These are phyloP conservation scores for Oryza glumipatula DNA, from an alignment of 176 grass and related monocot genomes.

Conservation along the genomic window DNA sequence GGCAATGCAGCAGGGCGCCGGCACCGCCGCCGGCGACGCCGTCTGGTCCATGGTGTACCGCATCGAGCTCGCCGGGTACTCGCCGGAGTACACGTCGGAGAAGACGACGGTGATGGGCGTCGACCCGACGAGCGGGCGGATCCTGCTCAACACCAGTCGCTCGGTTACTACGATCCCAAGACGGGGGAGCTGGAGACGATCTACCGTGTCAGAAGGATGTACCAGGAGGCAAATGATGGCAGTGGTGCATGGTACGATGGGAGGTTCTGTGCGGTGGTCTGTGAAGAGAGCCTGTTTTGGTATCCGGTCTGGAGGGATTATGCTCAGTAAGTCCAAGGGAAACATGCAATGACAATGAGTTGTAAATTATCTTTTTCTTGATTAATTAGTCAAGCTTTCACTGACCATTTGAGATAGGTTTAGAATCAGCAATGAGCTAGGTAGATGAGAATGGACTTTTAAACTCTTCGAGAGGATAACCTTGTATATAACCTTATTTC, in stretches of 20 bases:
- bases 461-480: too few species aligned
- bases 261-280: not conserved
- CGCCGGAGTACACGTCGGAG: not conserved
- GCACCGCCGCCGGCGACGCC: too few species aligned
- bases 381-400: not conserved
- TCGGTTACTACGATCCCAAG: slow-evolving; percentile 22
- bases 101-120: not conserved
- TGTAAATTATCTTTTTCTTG: not conserved
- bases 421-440: not conserved
- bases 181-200: not conserved
- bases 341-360: too few species aligned
- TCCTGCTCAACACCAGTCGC: slow-evolving; percentile 1
- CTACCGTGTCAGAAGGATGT: not conserved
- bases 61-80: not conserved
- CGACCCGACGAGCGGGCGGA: slow-evolving; percentile 3
- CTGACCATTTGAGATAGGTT: not conserved
- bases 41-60: not conserved
- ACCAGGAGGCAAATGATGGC: too few species aligned
- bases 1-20: not conserved
- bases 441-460: too few species aligned
- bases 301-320: not conserved
- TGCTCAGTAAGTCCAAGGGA: not conserved
- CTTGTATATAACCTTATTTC: too few species aligned
- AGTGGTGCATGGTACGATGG: too few species aligned
- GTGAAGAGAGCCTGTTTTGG: not conserved